Evolutionary conservation across 257 asterid genomes (phyloP).

Genomic region (Catharanthus roseus): DNA sequence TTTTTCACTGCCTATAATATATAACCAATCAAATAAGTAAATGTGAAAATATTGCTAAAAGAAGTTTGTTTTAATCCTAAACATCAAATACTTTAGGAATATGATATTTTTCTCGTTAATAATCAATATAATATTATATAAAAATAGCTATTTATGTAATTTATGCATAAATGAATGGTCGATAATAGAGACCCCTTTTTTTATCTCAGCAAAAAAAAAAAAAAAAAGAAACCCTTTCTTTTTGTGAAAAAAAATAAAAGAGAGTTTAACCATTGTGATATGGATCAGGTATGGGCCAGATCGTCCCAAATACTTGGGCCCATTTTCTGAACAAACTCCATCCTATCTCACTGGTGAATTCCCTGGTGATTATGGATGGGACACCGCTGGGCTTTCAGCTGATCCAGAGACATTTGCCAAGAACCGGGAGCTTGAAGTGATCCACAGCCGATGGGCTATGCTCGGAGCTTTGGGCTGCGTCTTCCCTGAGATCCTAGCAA

Average conservation of each 20-base stretch:
- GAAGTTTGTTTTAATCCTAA: too few species aligned
- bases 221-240: too few species aligned
- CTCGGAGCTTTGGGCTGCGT: conserved; percentile 88
- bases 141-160: neutral
- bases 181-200: too few species aligned
- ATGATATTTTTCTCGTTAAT: too few species aligned
- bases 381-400: conserved; percentile 92
- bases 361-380: conserved; percentile 97
- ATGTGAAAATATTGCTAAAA: too few species aligned
- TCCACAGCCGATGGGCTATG: conserved; percentile 94
- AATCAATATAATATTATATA: too few species aligned
- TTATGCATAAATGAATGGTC: neutral
- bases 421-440: conserved; percentile 88
- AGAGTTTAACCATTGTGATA: neutral
- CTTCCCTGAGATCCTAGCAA: conserved; percentile 71
- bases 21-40: too few species aligned
- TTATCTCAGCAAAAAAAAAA: too few species aligned
- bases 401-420: conserved; percentile 87
- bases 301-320: conserved; percentile 91
- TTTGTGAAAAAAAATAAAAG: too few species aligned
- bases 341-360: conserved; percentile 86
- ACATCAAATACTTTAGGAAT: too few species aligned
- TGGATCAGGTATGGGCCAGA: conserved; percentile 73
- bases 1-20: too few species aligned
- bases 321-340: conserved; percentile 90